A percentile compares a stretch with the other conserved stretches of the same genome.
Conservation (phyloP, 2,329 filamentous ascomycete genomes). For the Verticillium zaregamsianum region DNA sequence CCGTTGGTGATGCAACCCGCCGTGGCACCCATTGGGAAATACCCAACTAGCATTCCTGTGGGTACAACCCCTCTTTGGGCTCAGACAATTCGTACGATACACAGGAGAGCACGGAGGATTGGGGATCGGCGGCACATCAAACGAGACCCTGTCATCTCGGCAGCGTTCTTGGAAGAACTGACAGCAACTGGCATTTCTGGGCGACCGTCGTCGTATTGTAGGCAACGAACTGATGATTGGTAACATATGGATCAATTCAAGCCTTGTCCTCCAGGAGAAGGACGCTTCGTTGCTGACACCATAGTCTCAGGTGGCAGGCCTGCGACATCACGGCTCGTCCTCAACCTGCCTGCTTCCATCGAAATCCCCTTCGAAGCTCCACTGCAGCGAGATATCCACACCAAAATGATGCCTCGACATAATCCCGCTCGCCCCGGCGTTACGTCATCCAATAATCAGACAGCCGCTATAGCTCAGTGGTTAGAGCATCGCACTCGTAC, state of each 20-base stretch:
- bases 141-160: neutral
- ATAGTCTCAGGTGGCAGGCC: neutral
- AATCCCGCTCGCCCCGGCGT: neutral
- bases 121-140: neutral
- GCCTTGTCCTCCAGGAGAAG: too few species aligned
- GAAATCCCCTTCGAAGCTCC: too few species aligned
- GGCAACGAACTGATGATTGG: neutral
- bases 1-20: neutral
- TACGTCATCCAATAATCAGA: neutral
- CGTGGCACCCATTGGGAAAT: neutral
- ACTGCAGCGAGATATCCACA: too few species aligned
- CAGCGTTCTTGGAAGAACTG: neutral
- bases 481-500: neutral
- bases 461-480: neutral
- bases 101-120: neutral
- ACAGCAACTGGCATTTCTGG: neutral
- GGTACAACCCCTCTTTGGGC: neutral
- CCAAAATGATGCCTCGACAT: neutral
- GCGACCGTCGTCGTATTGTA: neutral
- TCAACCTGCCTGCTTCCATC: too few species aligned
- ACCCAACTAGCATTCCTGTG: neutral
- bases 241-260: too few species aligned
- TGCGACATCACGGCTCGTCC: too few species aligned
- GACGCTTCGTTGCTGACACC: neutral
- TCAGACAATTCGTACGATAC: neutral